Conservation (phyloP, 305 asterid species). For the Fraxinus xanthoxyloides region DNA sequence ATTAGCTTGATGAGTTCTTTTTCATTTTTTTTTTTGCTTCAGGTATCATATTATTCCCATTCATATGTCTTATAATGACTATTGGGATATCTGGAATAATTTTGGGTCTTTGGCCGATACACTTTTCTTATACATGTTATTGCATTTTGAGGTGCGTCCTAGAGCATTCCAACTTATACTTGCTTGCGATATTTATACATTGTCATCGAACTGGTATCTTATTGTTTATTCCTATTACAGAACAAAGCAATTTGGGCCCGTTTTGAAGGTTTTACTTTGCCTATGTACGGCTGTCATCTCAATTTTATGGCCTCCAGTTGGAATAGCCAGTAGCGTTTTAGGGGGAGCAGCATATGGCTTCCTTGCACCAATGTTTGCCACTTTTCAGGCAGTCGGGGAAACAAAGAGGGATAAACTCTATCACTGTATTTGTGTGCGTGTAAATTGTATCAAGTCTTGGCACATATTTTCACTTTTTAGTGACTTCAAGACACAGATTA, state of each 20-base stretch:
- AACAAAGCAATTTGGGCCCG: constrained; percentile 72
- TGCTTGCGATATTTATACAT: neutral
- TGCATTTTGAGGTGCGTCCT: constrained; percentile 64
- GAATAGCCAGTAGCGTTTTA: constrained; percentile 46
- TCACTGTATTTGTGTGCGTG: constrained; percentile 71
- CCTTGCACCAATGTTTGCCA: constrained; percentile 78
- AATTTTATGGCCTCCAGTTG: constrained; percentile 65
- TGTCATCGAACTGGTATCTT: neutral
- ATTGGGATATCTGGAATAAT: constrained; percentile 59
- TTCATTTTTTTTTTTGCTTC: constrained; percentile 27
- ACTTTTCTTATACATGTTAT: constrained; percentile 63
- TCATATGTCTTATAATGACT: constrained; percentile 52
- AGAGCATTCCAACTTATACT: neutral
- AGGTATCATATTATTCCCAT: constrained; percentile 73
- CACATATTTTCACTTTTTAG: neutral
- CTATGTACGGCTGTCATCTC: constrained; percentile 39
- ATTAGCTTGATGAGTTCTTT: neutral
- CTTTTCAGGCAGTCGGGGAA: constrained; percentile 78
- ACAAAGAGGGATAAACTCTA: constrained; percentile 55
- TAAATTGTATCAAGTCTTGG: neutral
- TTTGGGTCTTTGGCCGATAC: constrained; percentile 78
- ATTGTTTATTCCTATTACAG: constrained; percentile 39
- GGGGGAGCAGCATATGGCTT: constrained; percentile 83
- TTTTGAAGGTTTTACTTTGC: constrained; percentile 61
- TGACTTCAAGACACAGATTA: neutral